A percentile compares a stretch with the other conserved stretches of the same genome.
Evolutionary conservation across 2,329 filamentous ascomycete genomes (phyloP).

Genomic region (Reticulascus tulasneorum): DNA sequence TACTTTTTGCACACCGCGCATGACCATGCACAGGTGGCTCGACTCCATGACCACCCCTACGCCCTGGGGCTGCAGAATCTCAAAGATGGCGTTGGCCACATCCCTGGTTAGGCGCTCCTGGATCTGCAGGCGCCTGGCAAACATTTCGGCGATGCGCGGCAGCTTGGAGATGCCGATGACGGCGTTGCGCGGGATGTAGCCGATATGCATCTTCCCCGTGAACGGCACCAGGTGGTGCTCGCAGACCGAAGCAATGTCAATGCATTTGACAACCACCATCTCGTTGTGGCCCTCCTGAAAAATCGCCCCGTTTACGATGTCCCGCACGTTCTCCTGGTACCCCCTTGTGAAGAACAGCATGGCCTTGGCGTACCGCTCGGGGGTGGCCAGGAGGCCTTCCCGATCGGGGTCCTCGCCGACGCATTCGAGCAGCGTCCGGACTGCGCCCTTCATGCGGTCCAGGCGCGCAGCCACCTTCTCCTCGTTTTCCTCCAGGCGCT

Average conservation of each 20-base stretch:
- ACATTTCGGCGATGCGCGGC: slow-evolving; percentile 95
- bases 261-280: slow-evolving; percentile 96
- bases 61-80: slow-evolving; percentile 88
- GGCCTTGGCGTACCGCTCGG: slow-evolving; percentile 88
- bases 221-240: slow-evolving; percentile 98
- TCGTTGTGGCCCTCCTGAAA: slow-evolving; percentile 98
- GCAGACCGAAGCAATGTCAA: slow-evolving; percentile 90
- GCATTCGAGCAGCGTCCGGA: slow-evolving; percentile 64
- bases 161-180: slow-evolving; percentile 96
- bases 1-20: slow-evolving; percentile 96
- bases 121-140: slow-evolving; percentile 86
- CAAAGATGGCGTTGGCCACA: slow-evolving; percentile 88
- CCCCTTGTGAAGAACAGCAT: slow-evolving; percentile 95
- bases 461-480: slow-evolving; percentile 49
- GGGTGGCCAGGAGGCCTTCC: slow-evolving; percentile 63
- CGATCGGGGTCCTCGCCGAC: slow-evolving; percentile 65
- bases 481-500: slow-evolving; percentile 53
- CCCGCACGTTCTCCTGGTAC: slow-evolving; percentile 89
- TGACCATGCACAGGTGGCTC: slow-evolving; percentile 96
- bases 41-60: slow-evolving; percentile 98
- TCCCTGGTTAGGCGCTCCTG: slow-evolving; percentile 96
- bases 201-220: slow-evolving; percentile 98
- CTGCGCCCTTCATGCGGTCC: slow-evolving; percentile 56
- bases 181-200: slow-evolving; percentile 87
- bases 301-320: slow-evolving; percentile 89